These are phyloP conservation scores for Annulohypoxylon maeteangense DNA, from an alignment of 495 filamentous ascomycete species.

Conservation along the genomic window DNA sequence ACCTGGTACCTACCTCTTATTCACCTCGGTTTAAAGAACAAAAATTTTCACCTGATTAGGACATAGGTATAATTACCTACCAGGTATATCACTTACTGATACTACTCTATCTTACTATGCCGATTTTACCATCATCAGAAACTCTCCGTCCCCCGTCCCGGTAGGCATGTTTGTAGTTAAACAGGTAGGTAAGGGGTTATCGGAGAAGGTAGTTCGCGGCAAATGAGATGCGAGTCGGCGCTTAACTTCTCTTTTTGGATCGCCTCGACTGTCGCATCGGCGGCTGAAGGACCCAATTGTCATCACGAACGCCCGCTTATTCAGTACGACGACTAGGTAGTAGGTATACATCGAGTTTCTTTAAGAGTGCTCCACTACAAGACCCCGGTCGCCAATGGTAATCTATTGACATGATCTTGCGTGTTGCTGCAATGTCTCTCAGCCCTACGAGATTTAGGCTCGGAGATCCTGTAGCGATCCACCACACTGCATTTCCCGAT, in stretches of 20 bases:
- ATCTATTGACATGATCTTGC: constrained; percentile 31
- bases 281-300: constrained; percentile 39
- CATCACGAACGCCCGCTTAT: constrained; percentile 33
- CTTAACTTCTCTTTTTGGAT: constrained; percentile 21
- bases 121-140: neutral
- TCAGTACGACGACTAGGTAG: constrained; percentile 10
- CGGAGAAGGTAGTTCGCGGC: constrained; percentile 23
- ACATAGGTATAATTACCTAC: neutral
- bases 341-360: constrained; percentile 17
- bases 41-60: constrained; percentile 1
- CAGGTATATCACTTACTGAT: neutral
- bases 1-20: neutral
- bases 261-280: constrained; percentile 30
- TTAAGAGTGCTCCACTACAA: constrained; percentile 32
- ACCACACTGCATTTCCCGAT: constrained; percentile 42
- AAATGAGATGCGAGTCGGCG: constrained; percentile 30
- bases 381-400: constrained; percentile 44
- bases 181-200: constrained; percentile 12
- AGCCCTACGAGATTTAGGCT: constrained; percentile 51
- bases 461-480: constrained; percentile 45
- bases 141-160: neutral
- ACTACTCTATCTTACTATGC: constrained; percentile 17
- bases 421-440: constrained; percentile 43
- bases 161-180: neutral
- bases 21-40: neutral